phyloP scores from a whole-genome alignment of 805 yeast species.

The Myxozyma kluyveri region DNA sequence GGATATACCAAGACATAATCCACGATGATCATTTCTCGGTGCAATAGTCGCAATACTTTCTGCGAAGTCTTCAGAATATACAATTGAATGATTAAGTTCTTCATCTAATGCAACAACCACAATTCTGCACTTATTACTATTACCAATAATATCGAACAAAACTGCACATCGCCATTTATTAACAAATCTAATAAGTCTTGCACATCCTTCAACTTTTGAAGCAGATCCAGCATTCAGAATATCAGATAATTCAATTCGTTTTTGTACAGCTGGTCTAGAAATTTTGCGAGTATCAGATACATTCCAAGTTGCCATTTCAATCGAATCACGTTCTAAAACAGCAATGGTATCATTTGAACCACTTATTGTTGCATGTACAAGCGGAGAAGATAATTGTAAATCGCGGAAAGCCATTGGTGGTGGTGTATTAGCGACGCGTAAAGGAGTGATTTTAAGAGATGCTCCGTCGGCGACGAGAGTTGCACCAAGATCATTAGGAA shows the following conservation, averaged over 20 bases:
- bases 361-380: slow-evolving; percentile 64
- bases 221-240: slow-evolving; percentile 15
- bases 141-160: slow-evolving; percentile 47
- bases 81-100: slow-evolving; percentile 6
- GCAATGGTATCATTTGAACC: slow-evolving; percentile 59
- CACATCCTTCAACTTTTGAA: slow-evolving; percentile 8
- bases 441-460: slow-evolving; percentile 68
- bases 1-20: slow-evolving; percentile 16
- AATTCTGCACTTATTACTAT: slow-evolving; percentile 28
- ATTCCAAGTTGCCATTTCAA: slow-evolving; percentile 48
- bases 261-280: slow-evolving; percentile 19
- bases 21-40: slow-evolving; percentile 17
- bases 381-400: slow-evolving; percentile 52
- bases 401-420: slow-evolving; percentile 86
- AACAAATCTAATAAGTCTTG: slow-evolving; percentile 65
- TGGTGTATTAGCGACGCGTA: slow-evolving; percentile 82
- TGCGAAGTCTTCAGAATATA: slow-evolving; percentile 11
- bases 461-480: slow-evolving; percentile 76
- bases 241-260: slow-evolving; percentile 11
- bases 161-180: slow-evolving; percentile 55
- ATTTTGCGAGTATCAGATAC: slow-evolving; percentile 11
- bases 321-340: slow-evolving; percentile 48
- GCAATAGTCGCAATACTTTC: slow-evolving; percentile 9
- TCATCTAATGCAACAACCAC: slow-evolving; percentile 9
- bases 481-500: slow-evolving; percentile 75